A percentile compares a stretch with the other conserved stretches of the same genome.
Conservation (phyloP, 169 alveolate genomes). For the Eimeria falciformis region DNA sequence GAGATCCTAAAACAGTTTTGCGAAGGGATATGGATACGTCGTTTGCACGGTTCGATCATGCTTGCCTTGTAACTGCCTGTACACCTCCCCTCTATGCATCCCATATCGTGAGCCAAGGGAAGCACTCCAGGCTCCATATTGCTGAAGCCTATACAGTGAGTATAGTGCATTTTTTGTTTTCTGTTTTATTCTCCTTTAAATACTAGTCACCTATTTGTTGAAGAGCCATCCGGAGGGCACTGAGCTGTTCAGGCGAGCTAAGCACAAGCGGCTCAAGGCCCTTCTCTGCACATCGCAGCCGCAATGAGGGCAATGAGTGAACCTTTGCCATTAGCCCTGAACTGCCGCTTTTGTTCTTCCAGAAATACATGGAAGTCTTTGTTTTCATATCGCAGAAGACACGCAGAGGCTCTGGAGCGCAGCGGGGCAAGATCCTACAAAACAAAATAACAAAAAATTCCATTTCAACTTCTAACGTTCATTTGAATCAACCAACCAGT, state of each 20-base stretch:
- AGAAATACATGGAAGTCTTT: constrained; percentile 78
- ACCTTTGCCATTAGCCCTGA: constrained; percentile 42
- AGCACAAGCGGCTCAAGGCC: constrained; percentile 84
- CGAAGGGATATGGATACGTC: not conserved
- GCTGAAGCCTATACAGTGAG: constrained; percentile 66
- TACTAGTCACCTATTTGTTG: constrained; percentile 34
- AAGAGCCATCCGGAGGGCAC: constrained; percentile 43
- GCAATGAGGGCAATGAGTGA: constrained; percentile 76
- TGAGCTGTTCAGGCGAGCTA: constrained; percentile 74
- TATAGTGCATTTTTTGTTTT: not conserved
- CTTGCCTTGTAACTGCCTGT: constrained; percentile 88
- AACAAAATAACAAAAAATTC: not conserved
- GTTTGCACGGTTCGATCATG: not conserved
- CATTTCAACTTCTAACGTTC: too few species aligned
- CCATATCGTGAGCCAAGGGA: constrained; percentile 92
- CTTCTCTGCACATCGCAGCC: constrained; percentile 81
- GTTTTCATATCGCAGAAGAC: constrained; percentile 92
- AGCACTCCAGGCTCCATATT: constrained; percentile 85
- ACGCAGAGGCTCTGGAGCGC: constrained; percentile 92
- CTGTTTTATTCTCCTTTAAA: not conserved
- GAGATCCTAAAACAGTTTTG: constrained; percentile 55
- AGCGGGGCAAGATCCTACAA: constrained; percentile 87
- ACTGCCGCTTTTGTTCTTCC: constrained; percentile 78
- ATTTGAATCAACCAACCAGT: constrained; percentile 83
- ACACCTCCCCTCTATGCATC: constrained; percentile 87